Base-by-base conservation (phyloP, 2,329 filamentous ascomycete species). In the Diatrype stigma region DNA sequence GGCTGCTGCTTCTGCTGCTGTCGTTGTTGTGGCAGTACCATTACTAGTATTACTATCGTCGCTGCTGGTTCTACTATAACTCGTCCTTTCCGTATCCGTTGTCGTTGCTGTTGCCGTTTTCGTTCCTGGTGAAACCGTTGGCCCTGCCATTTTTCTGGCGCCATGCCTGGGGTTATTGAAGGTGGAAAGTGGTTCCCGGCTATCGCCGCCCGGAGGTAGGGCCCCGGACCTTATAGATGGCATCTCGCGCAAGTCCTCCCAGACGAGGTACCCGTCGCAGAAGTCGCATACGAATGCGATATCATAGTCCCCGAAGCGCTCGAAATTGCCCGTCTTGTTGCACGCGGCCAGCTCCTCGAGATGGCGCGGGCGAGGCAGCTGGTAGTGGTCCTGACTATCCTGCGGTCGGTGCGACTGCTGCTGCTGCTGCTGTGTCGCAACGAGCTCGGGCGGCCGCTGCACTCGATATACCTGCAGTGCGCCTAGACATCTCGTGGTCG, bases 201-300 rank as follows among this genome's bases (percentile, higher is more conserved):
- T 16, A 12, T 44, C 40, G 14, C 22, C 19, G 53, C 58, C 52
- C 23, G 56, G 56, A 48, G 59, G 59, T 47, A 62, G 63, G 48
- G 65, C 66, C 23, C 40, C 40, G 8, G 67, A 62, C 34, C 78
- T 67, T 49, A 69, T 65, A 2, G 75, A 75, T 6, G 80, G 80
- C 67, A 83, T 77, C 46, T 67, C 69, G 55, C 74, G 71, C 30
- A 84, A 58, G 60, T 84, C 78, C 51, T 79, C 73, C 81, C 81
- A 84, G 21, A 84, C 67, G 22, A 84, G 67, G 60, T 80, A 79
- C 2, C 81, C 81, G 60, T 83, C 80, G 67, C 81, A 84, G 60
- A 77, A 84, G 66, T 84, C 79, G 67, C 81, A 84, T 7, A 81
- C 70, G 58, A 83, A 84, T 7, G 76, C 79, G 45, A 82, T 72